These are phyloP conservation scores for Aspergillus cristatus DNA, from an alignment of 495 filamentous ascomycete species.

Conservation along the genomic window DNA sequence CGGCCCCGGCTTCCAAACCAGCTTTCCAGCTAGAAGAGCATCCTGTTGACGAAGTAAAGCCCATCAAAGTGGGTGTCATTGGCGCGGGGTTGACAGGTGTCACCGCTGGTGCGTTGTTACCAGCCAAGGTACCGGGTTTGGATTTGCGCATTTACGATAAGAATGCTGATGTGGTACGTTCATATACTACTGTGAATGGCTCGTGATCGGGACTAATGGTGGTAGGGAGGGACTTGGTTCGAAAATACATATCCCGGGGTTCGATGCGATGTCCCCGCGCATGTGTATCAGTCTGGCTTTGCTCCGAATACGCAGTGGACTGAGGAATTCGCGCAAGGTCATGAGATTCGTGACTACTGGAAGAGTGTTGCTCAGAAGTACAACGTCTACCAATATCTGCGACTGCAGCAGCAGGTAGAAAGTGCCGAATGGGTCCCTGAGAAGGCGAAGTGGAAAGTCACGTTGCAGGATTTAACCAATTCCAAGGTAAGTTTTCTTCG, in stretches of 20 bases:
- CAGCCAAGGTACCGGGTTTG: constrained; percentile 40
- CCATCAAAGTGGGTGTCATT: constrained; percentile 43
- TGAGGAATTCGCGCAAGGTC: constrained; percentile 52
- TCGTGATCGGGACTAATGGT: not conserved
- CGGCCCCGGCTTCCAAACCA: not conserved
- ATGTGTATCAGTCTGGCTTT: constrained; percentile 62
- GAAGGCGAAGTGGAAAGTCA: constrained; percentile 42
- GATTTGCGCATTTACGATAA: constrained; percentile 48
- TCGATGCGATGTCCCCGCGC: constrained; percentile 58
- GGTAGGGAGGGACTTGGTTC: constrained; percentile 15
- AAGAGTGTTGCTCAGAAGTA: constrained; percentile 50
- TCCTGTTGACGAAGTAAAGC: constrained; percentile 28
- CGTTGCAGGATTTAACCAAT: constrained; percentile 26
- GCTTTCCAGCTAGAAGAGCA: constrained; percentile 32
- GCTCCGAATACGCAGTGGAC: constrained; percentile 58
- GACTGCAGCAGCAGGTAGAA: constrained; percentile 40
- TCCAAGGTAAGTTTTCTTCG: constrained; percentile 16
- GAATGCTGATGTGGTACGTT: constrained; percentile 43
- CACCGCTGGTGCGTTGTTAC: constrained; percentile 39
- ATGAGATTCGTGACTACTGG: constrained; percentile 60
- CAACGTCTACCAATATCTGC: constrained; percentile 49
- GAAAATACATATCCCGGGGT: constrained; percentile 53
- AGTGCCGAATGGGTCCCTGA: constrained; percentile 44
- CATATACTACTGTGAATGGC: not conserved
- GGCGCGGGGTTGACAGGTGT: constrained; percentile 45